Evolutionary conservation across 2,329 filamentous ascomycete species (phyloP), one percentile per base, ranked within the genome.

Genomic region (Lasiodiplodia theobromae): DNA sequence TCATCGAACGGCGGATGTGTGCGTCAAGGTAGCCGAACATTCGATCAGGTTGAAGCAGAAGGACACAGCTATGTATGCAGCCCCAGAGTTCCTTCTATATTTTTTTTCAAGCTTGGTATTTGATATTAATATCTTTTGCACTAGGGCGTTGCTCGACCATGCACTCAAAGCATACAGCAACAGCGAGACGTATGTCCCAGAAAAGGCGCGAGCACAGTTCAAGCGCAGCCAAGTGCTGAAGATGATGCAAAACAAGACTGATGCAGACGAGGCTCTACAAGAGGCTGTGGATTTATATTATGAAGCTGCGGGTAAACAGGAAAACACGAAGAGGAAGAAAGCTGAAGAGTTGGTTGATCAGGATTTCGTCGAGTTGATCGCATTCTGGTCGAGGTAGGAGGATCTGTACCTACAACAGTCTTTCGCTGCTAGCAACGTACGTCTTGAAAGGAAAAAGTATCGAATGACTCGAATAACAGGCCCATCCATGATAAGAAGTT

Each of bases 1-100:
- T 49, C 71, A 72, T 25, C 70, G 70, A 5, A 72, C 71, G 14
- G 71, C 67, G 1, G 71, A 71, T 52, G 34, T 68, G 2, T 70
- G 56, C 44, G 60, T 70, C 7, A 71, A 70, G 34, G 69, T 72
- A 1, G 70, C 71, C 1, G 63, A 70, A 6, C 71, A 72, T 58
- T 64, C 51, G 44, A 64, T 71, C n/a, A 21, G 67, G 12, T 21
- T 67, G 25, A 44, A 58, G 6, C 34, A 38, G 66, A 11, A 31
- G 11, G 44, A 70, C 5, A 44, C 21, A 16, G 68, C 68, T 31
- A 12, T 57, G 68, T 69, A n/a, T 31, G 68, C 23, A 10, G 2
- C 18, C 5, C 16, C 28, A 16, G 31, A 34, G 10, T 34, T 34
- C 31, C 8, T 10, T 1, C 31, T 10, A 7, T 34, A 10, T 34